A percentile compares a stretch with the other conserved stretches of the same genome.
phyloP scores from a whole-genome alignment of 345 rosid species.

The Microcos paniculata region DNA sequence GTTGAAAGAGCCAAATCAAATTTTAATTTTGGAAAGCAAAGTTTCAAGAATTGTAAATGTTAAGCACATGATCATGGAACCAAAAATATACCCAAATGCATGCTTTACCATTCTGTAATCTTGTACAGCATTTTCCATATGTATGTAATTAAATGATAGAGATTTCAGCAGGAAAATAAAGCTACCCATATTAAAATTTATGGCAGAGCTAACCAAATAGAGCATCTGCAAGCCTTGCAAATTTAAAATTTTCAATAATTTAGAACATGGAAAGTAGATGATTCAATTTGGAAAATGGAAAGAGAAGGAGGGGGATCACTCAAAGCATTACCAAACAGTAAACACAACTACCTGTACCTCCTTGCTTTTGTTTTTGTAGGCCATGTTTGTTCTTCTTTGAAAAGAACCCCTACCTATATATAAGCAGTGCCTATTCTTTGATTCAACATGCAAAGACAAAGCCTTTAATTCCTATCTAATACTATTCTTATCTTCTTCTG shows the following conservation, averaged over 20 bases:
- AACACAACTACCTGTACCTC: slow-evolving; percentile 6
- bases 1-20: neutral
- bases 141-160: neutral
- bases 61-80: neutral
- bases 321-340: neutral
- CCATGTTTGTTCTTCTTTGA: neutral
- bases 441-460: neutral
- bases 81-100: neutral
- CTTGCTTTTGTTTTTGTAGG: slow-evolving; percentile 17
- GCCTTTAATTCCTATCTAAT: neutral
- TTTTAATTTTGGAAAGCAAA: neutral
- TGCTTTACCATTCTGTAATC: neutral
- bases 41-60: neutral
- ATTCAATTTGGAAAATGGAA: neutral
- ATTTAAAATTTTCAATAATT: neutral
- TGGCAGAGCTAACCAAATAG: neutral
- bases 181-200: slow-evolving; percentile 7
- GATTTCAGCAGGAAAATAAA: neutral
- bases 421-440: neutral
- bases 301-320: neutral
- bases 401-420: slow-evolving; percentile 7
- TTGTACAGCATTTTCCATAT: neutral
- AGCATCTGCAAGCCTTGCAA: neutral
- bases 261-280: slow-evolving; percentile 9
- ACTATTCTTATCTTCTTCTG: neutral